Base-by-base conservation (phyloP, 2,329 filamentous ascomycete species). In the Talaromyces verruculosus region DNA sequence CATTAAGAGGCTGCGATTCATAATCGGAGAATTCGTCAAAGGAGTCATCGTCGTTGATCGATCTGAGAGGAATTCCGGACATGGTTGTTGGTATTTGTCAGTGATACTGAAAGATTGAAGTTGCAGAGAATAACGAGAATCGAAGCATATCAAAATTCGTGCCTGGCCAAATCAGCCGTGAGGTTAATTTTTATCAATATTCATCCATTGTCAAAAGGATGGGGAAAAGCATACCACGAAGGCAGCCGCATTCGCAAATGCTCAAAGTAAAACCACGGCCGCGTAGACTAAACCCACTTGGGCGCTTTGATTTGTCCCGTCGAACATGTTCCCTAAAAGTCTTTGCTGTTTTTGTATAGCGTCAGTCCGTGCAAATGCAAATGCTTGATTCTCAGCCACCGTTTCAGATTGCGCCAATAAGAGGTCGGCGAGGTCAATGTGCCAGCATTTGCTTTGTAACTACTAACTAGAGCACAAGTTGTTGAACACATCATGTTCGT, bases 251-350 rank as follows among this genome's bases (percentile, higher is more conserved):
- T 57, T 57, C 19, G 53, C 10, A 17, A 45, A 22, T 22, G 19
- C 43, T 22, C 22, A 19, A 30, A 51, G 25, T 17, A 30, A 17
- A 28, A n/a, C 17, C 51, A 19, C 51, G 28, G 8, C 51, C 33
- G 53, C 51, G 53, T 37, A 53, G 33, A 33, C 49, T 53, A 53
- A 53, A 39, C 33, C 53, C 53, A 57, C 53, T 39, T n/a, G 49
- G 5, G 49, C 49, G 25, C 25, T 30, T 10, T 53, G 49, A 53
- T 33, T 53, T 33, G 49, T 33, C 17, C 49, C 28, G 49, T 30
- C 28, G 49, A 53, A 19, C 28, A 19, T 53, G 49, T 33, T 53
- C 49, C 49, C 7, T n/a, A 28, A 17, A 6, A 30, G 49, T 10
- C 28, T 53, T 53, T 33, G 49, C 49, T 53, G 25, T n/a, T 30